A percentile compares a stretch with the other conserved stretches of the same genome.
Conservation (phyloP, 257 asterid genomes). For the Cruciata laevipes region DNA sequence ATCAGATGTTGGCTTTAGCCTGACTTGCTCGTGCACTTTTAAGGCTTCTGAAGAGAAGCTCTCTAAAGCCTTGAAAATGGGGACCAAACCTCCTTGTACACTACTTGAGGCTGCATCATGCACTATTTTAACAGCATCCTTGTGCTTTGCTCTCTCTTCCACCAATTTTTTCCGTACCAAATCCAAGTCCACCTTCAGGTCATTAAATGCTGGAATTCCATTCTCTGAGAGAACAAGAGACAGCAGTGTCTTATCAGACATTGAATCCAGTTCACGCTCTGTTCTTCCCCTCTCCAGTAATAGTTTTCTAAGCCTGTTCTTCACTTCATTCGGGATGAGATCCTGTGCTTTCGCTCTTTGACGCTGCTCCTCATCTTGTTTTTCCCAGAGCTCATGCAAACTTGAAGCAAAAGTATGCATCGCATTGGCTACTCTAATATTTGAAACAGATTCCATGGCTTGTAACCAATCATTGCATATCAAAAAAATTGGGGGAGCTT, state of each 20-base stretch:
- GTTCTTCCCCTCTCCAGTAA: conserved; percentile 30
- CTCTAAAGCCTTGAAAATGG: conserved; percentile 91
- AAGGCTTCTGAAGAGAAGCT: conserved; percentile 65
- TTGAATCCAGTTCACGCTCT: conserved; percentile 29
- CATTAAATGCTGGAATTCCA: conserved; percentile 56
- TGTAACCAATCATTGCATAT: conserved; percentile 85
- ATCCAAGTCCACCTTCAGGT: conserved; percentile 81
- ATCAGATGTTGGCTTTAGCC: conserved; percentile 40
- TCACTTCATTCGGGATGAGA: conserved; percentile 48
- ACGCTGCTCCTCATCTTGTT: conserved; percentile 78
- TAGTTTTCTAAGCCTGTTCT: conserved; percentile 38
- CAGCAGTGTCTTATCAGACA: conserved; percentile 31
- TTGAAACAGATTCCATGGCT: conserved; percentile 77
- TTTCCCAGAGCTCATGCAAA: conserved; percentile 68
- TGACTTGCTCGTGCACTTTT: conserved; percentile 69
- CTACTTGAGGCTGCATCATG: conserved; percentile 89
- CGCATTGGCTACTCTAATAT: conserved; percentile 60
- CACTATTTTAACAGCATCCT: conserved; percentile 70
- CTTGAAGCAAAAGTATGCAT: conserved; percentile 68
- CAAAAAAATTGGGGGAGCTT: conserved; percentile 84
- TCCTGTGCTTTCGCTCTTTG: conserved; percentile 75
- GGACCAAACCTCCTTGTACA: conserved; percentile 78
- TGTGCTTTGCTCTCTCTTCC: conserved; percentile 76
- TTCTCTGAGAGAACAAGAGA: conserved; percentile 55
- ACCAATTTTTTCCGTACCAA: conserved; percentile 46